Evolutionary conservation across 176 grass and related monocot species (phyloP).

Genomic region (Echinochloa phyllopogon): DNA sequence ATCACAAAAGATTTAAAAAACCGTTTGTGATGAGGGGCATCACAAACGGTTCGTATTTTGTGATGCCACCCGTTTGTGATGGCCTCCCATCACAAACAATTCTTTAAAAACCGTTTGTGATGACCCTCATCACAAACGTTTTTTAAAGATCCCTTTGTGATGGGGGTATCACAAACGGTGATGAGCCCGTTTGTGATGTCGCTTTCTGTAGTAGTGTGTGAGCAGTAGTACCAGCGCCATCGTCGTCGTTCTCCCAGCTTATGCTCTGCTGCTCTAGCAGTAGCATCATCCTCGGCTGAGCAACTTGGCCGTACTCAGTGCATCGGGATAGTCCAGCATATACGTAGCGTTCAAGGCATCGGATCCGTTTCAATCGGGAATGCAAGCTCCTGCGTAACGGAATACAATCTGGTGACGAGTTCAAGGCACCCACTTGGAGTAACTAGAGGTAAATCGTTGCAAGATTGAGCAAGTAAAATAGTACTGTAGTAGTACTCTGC

Average conservation of each 20-base stretch:
- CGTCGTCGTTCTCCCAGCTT: not conserved
- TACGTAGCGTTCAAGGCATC: slow-evolving; percentile 51
- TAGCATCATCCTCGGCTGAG: not conserved
- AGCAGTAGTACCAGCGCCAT: not conserved
- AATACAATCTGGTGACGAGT: not conserved
- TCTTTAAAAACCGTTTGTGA: too few species aligned
- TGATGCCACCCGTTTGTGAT: too few species aligned
- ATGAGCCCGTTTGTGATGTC: too few species aligned
- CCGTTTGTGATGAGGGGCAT: too few species aligned
- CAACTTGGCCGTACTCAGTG: not conserved
- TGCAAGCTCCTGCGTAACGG: not conserved
- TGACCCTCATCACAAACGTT: too few species aligned
- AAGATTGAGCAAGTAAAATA: not conserved
- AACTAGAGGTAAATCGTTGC: not conserved
- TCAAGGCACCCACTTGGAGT: not conserved
- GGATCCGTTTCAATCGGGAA: slow-evolving; percentile 35
- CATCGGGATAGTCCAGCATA: slow-evolving; percentile 17
- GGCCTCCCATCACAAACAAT: too few species aligned
- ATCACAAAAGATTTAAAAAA: too few species aligned
- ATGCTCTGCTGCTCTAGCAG: not conserved
- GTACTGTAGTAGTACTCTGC: too few species aligned
- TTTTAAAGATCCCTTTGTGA: too few species aligned
- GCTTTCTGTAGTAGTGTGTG: too few species aligned
- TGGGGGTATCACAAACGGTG: too few species aligned
- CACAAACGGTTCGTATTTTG: too few species aligned